A percentile compares a stretch with the other conserved stretches of the same genome.
Evolutionary conservation across 2,329 filamentous ascomycete species (phyloP).

Genomic region (Penicillium sp.): DNA sequence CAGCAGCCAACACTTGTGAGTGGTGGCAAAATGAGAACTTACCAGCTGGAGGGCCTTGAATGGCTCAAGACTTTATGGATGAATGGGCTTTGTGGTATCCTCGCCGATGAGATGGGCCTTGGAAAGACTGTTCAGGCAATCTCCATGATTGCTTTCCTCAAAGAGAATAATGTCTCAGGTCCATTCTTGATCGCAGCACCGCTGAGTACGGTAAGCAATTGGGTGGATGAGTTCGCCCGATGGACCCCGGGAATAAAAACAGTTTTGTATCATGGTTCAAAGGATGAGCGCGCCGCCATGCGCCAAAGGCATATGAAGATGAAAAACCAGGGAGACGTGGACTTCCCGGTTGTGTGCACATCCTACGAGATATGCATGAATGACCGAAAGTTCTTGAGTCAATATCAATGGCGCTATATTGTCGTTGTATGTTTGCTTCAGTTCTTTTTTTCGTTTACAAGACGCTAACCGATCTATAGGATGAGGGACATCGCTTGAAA

Average conservation of each 20-base stretch:
- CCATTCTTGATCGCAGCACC: constrained; percentile 91
- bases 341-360: constrained; percentile 90
- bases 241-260: constrained; percentile 91
- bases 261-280: constrained; percentile 84
- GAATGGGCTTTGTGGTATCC: constrained; percentile 86
- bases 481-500: constrained; percentile 96
- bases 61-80: constrained; percentile 85
- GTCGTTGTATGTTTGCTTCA: constrained; percentile 66
- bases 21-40: constrained; percentile 87
- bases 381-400: constrained; percentile 76
- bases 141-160: constrained; percentile 78
- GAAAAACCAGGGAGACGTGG: constrained; percentile 62
- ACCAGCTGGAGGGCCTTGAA: constrained; percentile 89
- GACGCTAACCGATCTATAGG: constrained; percentile 49
- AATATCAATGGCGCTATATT: constrained; percentile 95
- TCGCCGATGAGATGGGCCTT: constrained; percentile 93
- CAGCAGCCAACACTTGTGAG: constrained; percentile 81
- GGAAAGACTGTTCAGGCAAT: constrained; percentile 94
- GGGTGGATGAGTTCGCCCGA: constrained; percentile 88
- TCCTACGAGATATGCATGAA: constrained; percentile 96
- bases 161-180: constrained; percentile 83
- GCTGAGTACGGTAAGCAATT: constrained; percentile 88
- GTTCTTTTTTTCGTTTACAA: background rate
- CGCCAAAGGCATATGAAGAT: constrained; percentile 69
- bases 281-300: constrained; percentile 73